These are phyloP conservation scores for Biscogniauxia sp. DNA, from an alignment of 2,329 filamentous ascomycete species.

Conservation along the genomic window DNA sequence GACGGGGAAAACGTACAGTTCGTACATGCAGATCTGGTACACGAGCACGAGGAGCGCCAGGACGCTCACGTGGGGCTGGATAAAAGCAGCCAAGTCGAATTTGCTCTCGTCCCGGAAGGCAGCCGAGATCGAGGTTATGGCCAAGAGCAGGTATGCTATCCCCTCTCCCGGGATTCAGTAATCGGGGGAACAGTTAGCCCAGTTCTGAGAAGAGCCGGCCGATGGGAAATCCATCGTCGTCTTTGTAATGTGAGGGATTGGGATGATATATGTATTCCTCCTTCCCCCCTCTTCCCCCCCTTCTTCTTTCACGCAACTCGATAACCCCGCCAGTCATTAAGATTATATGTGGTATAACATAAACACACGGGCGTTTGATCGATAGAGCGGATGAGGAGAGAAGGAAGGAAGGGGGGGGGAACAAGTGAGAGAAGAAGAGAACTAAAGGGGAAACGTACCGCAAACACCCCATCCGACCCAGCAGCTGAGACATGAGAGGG, in stretches of 20 bases:
- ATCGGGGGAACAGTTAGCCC: too few relatives aligned
- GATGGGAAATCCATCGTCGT: too few relatives aligned
- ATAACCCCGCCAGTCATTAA: too few relatives aligned
- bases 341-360: too few relatives aligned
- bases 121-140: neutral
- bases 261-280: too few relatives aligned
- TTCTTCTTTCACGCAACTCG: too few relatives aligned
- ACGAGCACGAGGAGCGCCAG: neutral
- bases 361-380: too few relatives aligned
- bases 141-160: neutral
- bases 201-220: neutral
- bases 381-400: too few relatives aligned
- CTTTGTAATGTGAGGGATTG: too few relatives aligned
- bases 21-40: neutral
- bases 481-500: neutral
- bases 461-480: neutral
- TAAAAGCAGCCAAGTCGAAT: neutral
- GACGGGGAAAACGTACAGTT: neutral
- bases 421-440: neutral
- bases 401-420: too few relatives aligned
- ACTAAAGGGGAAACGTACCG: neutral
- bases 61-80: neutral
- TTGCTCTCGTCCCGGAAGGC: neutral
- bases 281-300: too few relatives aligned
- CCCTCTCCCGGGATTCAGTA: too few relatives aligned